phyloP scores from a whole-genome alignment of 1,284 basidiomycete species.

The Ustilago trichophora region DNA sequence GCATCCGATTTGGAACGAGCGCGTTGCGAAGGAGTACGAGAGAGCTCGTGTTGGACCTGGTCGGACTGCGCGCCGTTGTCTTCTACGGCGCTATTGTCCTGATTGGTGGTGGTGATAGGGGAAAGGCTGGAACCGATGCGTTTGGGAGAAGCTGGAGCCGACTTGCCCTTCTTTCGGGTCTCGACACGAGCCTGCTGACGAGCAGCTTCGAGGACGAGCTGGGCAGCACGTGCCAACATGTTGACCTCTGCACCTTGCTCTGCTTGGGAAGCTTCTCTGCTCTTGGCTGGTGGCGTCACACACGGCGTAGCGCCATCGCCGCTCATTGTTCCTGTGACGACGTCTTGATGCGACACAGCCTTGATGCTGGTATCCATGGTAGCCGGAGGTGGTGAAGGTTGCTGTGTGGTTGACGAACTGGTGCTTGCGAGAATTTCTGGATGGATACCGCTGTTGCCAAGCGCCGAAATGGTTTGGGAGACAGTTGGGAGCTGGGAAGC shows the following conservation, averaged over 20 bases:
- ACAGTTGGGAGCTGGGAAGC: constrained; percentile 15
- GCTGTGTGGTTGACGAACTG: neutral
- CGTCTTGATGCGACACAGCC: too few species aligned
- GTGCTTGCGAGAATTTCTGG: constrained; percentile 22
- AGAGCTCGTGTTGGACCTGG: neutral
- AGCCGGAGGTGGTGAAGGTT: neutral
- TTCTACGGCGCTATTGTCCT: constrained; percentile 1
- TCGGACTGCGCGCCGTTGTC: neutral
- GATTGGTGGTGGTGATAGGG: constrained; percentile 11
- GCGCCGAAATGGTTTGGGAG: constrained; percentile 30
- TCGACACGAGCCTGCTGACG: constrained; percentile 43
- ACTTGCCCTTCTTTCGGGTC: constrained; percentile 38
- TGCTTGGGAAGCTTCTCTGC: constrained; percentile 12
- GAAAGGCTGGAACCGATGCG: constrained; percentile 21
- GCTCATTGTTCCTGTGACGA: constrained; percentile 4
- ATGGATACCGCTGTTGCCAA: constrained; percentile 32
- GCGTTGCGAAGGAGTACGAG: constrained; percentile 23
- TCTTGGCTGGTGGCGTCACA: constrained; percentile 21
- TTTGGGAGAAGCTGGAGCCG: constrained; percentile 43
- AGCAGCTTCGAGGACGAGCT: constrained; percentile 49
- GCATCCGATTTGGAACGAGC: constrained; percentile 46
- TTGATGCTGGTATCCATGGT: too few species aligned
- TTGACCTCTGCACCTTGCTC: constrained; percentile 7
- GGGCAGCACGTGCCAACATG: constrained; percentile 47
- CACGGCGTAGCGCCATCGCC: constrained; percentile 13